phyloP scores from a whole-genome alignment of 116 monocot genomes.

The Thalassia testudinum region DNA sequence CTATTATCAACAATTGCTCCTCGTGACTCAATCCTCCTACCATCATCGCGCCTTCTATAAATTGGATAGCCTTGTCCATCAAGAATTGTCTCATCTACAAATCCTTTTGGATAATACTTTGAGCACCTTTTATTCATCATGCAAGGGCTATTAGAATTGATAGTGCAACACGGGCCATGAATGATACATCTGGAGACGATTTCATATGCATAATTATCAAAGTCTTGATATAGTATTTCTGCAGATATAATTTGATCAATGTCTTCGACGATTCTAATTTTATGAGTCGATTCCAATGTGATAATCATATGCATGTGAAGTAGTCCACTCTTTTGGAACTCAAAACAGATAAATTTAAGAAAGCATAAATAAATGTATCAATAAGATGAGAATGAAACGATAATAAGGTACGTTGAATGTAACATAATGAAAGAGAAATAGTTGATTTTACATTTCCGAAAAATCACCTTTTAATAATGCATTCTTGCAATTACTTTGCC shows the following conservation, averaged over 20 bases:
- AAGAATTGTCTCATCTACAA: not conserved
- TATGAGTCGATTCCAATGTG: not conserved
- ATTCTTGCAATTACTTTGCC: not conserved
- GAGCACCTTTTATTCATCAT: slow-evolving; percentile 3
- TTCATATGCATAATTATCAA: not conserved
- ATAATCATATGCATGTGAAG: slow-evolving; percentile 1
- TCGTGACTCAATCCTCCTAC: not conserved
- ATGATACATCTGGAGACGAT: not conserved
- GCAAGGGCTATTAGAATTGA: not conserved
- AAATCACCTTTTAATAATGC: not conserved
- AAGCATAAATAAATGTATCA: not conserved
- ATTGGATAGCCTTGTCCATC: not conserved
- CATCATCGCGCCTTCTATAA: slow-evolving; percentile 6
- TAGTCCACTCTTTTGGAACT: slow-evolving; percentile 3
- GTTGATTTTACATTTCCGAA: not conserved
- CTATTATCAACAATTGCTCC: slow-evolving; percentile 1
- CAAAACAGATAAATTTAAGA: not conserved
- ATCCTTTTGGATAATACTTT: slow-evolving; percentile 7
- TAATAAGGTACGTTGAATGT: not conserved
- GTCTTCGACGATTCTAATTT: not conserved
- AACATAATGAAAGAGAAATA: not conserved
- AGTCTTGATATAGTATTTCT: not conserved
- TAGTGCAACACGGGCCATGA: slow-evolving; percentile 4
- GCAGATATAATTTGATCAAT: slow-evolving; percentile 4
- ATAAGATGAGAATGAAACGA: not conserved